A percentile compares a stretch with the other conserved stretches of the same genome.
These are phyloP conservation scores for Salvia miltiorrhiza DNA, from an alignment of 257 asterid genomes.

Conservation along the genomic window DNA sequence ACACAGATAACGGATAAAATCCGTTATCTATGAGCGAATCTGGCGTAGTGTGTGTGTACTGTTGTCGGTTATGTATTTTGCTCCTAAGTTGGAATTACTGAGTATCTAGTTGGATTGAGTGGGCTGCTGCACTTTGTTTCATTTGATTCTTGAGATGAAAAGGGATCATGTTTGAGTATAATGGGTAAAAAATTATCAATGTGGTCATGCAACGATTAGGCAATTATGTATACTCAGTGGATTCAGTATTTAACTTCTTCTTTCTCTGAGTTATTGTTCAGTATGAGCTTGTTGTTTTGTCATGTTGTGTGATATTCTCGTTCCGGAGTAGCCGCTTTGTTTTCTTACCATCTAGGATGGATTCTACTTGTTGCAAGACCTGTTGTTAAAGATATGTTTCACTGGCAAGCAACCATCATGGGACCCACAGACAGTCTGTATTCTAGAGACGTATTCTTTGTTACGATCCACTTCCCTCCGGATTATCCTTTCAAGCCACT, in stretches of 20 bases:
- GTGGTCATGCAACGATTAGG: background rate
- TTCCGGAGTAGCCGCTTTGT: background rate
- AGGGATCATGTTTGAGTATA: background rate
- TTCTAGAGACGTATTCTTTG: constrained; percentile 20
- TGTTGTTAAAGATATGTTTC: constrained; percentile 33
- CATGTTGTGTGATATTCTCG: background rate
- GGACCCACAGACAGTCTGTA: constrained; percentile 24
- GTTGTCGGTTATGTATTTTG: background rate
- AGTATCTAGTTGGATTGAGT: background rate
- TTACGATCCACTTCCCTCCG: constrained; percentile 27
- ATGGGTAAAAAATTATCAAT: background rate
- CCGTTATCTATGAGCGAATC: too few species aligned
- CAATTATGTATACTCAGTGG: background rate
- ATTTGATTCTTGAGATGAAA: background rate
- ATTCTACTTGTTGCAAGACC: constrained; percentile 21
- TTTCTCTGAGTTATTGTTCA: background rate
- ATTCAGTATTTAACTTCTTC: background rate
- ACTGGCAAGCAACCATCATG: constrained; percentile 31
- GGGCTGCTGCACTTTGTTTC: background rate
- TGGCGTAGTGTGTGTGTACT: too few species aligned
- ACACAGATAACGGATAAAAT: too few species aligned
- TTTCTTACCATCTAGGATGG: background rate
- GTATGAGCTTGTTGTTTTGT: background rate
- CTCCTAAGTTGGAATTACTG: background rate
- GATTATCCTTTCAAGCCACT: constrained; percentile 36